Base-by-base conservation (phyloP, 139 green algal genomes). In the Coelastrella sp. region DNA sequence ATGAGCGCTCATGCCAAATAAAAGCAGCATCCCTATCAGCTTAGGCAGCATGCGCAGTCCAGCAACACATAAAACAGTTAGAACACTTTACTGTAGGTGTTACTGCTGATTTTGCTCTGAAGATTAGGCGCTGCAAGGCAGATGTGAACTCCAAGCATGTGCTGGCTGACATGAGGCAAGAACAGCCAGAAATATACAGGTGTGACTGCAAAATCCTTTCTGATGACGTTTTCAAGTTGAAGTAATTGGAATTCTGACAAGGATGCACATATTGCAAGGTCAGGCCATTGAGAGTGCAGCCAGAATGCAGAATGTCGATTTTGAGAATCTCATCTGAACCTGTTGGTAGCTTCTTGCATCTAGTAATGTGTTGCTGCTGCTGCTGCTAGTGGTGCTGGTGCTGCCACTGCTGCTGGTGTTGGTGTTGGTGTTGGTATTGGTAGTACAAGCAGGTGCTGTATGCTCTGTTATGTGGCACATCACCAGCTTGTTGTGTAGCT, bases 51-150 rank as follows among this genome's bases (percentile, higher is more conserved):
- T 70, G 63, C 12, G 12, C 63, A 22, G 63, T 3, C 63, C 12
- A 70, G 12, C 12, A 22, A 17, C 7, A 14, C 63, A 22, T 17
- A 70, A 70, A 22, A 17, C 12, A 22, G 63, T 22, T 6, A 14
- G 7, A 17, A 17, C 6, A 19, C 72, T 56, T 15, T 81, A 6
- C 82, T 78, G 25, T 25, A 14, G 93, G 91, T 1, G 92, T 95
- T 6, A 57, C 75, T 8, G 90, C 88, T 5, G 92, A 95, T 25
- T 96, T 96, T 81, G 87, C 84, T 8, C 89, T 96, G 27, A 92
- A 92, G 6, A 87, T 96, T 7, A 90, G 95, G 7, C 25, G 35
- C 17, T 89, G 27, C 7, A 88, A 89, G 49, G 14, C 81, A 8
- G 66, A 82, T 11, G 79, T 87, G 58, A 82, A 68, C 76, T 65